A percentile compares a stretch with the other conserved stretches of the same genome.
Evolutionary conservation across 2,329 filamentous ascomycete genomes (phyloP).

Genomic region (Fusarium sororula): DNA sequence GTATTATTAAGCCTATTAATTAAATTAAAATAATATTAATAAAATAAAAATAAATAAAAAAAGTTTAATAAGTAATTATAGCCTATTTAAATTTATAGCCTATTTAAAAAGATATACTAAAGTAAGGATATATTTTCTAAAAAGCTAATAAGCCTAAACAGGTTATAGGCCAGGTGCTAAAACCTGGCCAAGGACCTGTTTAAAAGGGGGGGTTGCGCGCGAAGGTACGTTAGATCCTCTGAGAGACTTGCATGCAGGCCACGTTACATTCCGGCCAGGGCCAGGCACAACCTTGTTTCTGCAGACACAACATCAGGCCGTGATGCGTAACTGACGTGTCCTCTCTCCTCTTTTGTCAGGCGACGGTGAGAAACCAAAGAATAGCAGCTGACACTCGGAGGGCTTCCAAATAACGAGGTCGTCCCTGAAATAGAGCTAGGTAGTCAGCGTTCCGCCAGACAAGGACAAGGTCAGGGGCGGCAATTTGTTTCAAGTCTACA

Average conservation of each 20-base stretch:
- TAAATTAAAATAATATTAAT: too few species aligned
- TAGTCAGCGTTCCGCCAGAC: not conserved
- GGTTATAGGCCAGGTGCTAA: too few species aligned
- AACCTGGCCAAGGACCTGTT: too few species aligned
- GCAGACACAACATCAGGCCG: conserved; percentile 9
- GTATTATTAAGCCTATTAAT: too few species aligned
- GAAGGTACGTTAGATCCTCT: not conserved
- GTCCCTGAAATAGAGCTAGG: not conserved
- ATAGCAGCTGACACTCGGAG: not conserved
- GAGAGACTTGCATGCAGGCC: not conserved
- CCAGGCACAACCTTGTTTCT: conserved; percentile 18
- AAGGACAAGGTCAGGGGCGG: not conserved
- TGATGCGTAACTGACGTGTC: conserved; percentile 37
- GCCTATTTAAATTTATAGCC: too few species aligned
- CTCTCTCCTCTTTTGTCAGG: not conserved
- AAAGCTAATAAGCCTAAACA: too few species aligned
- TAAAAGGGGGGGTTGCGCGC: too few species aligned
- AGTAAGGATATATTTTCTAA: too few species aligned
- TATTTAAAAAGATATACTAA: too few species aligned
- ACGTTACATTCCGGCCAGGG: conserved; percentile 23
- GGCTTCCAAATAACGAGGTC: not conserved
- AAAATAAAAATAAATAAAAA: too few species aligned
- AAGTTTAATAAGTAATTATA: too few species aligned
- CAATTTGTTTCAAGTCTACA: conserved; percentile 21
- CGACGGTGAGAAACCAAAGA: not conserved